phyloP scores from a whole-genome alignment of 2,329 filamentous ascomycete species.

The Arthrinium phaeospermum region DNA sequence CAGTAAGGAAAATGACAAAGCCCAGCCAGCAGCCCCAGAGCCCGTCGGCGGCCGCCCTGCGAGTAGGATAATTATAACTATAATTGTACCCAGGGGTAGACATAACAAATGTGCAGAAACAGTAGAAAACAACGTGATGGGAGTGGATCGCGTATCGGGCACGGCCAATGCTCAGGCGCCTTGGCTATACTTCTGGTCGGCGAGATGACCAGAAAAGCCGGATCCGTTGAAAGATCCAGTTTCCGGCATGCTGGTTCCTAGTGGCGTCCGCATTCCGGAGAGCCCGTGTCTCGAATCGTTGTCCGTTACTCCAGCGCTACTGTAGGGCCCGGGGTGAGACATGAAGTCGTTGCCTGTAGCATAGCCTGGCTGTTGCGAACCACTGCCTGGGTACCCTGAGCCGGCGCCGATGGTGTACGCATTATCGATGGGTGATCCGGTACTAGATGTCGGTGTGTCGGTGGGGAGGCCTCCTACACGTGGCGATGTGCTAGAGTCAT shows the following conservation, averaged over 20 bases:
- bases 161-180: background rate
- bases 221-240: background rate
- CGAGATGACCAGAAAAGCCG: background rate
- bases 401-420: background rate
- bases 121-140: background rate
- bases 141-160: background rate
- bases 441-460: constrained; percentile 17
- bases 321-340: background rate
- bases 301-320: background rate
- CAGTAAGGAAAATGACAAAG: background rate
- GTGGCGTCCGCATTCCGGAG: background rate
- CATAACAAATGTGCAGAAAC: background rate
- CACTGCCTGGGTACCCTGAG: background rate
- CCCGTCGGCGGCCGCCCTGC: background rate
- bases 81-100: background rate
- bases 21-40: background rate
- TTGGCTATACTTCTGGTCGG: constrained; percentile 2
- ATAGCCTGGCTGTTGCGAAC: constrained; percentile 1
- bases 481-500: constrained; percentile 3
- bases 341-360: constrained; percentile 4
- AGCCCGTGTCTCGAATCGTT: background rate
- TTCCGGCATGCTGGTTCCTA: background rate
- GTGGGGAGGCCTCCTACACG: background rate
- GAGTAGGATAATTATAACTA: constrained; percentile 5
- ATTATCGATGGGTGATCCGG: background rate